Percentiles rank a stretch among this genome's conserved stretches.
phyloP scores from a whole-genome alignment of 2,329 filamentous ascomycete species.

The Penicillium sp. region DNA sequence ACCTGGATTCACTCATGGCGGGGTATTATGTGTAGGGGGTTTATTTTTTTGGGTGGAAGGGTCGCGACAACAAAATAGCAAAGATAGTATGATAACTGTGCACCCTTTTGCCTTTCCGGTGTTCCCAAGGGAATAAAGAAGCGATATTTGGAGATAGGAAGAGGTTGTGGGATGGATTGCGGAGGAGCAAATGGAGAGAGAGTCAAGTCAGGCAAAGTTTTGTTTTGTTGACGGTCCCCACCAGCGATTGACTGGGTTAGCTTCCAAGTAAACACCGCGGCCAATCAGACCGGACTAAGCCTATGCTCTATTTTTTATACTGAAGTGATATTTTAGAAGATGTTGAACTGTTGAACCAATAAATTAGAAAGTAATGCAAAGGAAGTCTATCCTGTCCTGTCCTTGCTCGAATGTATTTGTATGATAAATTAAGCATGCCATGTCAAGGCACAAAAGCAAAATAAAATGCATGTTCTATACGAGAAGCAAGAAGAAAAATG shows the following conservation, averaged over 20 bases:
- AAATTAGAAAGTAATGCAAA: background rate
- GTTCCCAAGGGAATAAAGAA: background rate
- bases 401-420: background rate
- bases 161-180: constrained; percentile 14
- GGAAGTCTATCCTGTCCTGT: constrained; percentile 1
- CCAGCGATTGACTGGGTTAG: background rate
- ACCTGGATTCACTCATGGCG: constrained; percentile 65
- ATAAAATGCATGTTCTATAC: background rate
- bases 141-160: background rate
- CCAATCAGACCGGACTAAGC: constrained; percentile 4
- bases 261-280: constrained; percentile 8
- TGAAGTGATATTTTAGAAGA: background rate
- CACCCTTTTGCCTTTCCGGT: background rate
- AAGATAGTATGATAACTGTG: background rate
- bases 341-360: background rate
- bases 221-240: constrained; percentile 13
- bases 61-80: background rate
- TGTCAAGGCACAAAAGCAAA: background rate
- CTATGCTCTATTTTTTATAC: background rate
- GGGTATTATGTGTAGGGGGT: constrained; percentile 27
- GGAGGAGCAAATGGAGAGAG: constrained; percentile 13
- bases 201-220: constrained; percentile 3
- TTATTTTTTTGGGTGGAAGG: constrained; percentile 7
- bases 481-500: background rate
- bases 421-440: background rate